Conservation (phyloP, 2,329 filamentous ascomycete genomes). For the Teratosphaeria gauchensis region DNA sequence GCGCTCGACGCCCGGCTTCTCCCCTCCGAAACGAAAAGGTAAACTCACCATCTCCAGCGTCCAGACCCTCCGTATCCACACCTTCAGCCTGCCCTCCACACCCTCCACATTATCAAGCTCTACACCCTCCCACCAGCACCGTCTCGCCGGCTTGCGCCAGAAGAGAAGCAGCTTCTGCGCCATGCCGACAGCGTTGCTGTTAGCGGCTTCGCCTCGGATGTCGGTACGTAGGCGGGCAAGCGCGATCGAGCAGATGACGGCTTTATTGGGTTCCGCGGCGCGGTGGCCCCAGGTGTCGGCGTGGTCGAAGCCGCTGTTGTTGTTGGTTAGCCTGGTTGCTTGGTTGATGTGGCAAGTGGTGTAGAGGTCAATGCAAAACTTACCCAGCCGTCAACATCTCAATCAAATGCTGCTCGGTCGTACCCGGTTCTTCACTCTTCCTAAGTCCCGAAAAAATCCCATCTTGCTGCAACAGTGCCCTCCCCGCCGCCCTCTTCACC, state of each 20-base stretch:
- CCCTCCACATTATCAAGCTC: constrained; percentile 84
- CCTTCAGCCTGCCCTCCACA: constrained; percentile 83
- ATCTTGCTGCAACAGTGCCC: constrained; percentile 75
- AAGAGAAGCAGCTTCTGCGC: constrained; percentile 95
- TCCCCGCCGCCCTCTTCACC: constrained; percentile 84
- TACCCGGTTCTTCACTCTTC: constrained; percentile 90
- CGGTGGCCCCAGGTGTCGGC: constrained; percentile 94
- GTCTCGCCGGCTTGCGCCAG: constrained; percentile 90
- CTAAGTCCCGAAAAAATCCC: constrained; percentile 94
- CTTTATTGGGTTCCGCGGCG: constrained; percentile 95
- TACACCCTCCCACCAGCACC: constrained; percentile 99
- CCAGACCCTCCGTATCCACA: constrained; percentile 98
- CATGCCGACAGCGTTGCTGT: constrained; percentile 81
- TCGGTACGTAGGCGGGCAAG: constrained; percentile 88
- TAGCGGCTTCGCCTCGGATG: constrained; percentile 55
- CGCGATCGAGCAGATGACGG: constrained; percentile 92
- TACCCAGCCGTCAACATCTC: constrained; percentile 99
- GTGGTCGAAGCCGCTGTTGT: constrained; percentile 78
- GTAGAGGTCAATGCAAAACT: constrained; percentile 23
- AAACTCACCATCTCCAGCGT: constrained; percentile 78
- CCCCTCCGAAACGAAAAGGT: background rate
- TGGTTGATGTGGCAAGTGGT: background rate
- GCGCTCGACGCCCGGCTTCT: background rate
- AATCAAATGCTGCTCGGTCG: constrained; percentile 94
- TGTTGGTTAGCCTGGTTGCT: background rate